Evolutionary conservation across 73 alveolate species (phyloP).

Genomic region (Blepharisma stoltei): DNA sequence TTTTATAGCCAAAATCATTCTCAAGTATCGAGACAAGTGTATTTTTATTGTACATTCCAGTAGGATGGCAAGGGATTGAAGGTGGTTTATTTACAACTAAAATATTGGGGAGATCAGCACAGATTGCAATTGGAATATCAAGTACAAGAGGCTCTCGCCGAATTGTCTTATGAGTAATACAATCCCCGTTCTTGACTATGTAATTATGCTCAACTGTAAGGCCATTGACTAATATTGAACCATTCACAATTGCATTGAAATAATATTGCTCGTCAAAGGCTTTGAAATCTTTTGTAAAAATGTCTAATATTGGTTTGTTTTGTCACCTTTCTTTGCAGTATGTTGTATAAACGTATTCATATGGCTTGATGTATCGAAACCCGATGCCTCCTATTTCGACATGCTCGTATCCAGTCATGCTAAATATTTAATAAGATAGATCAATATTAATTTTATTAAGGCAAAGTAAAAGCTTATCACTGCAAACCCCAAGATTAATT

Average conservation of each 20-base stretch:
- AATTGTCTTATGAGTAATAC: conserved; percentile 70
- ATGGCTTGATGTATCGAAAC: conserved; percentile 76
- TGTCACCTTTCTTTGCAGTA: conserved; percentile 86
- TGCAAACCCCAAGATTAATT: too few relatives aligned
- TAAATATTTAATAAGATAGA: too few relatives aligned
- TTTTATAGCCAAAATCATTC: conserved; percentile 73
- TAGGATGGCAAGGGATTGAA: conserved; percentile 95
- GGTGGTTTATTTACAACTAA: conserved; percentile 95
- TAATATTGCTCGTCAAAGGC: conserved; percentile 81
- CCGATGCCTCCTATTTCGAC: not conserved
- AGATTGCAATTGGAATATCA: conserved; percentile 54
- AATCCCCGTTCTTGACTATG: conserved; percentile 67
- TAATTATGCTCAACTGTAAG: conserved; percentile 54
- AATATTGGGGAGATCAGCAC: conserved; percentile 71
- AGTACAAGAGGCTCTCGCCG: conserved; percentile 90
- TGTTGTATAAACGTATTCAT: conserved; percentile 73
- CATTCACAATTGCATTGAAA: conserved; percentile 72
- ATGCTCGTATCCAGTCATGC: not conserved
- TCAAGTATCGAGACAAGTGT: conserved; percentile 77
- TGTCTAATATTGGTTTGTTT: conserved; percentile 64
- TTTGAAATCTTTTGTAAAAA: conserved; percentile 75
- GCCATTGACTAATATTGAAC: conserved; percentile 82
- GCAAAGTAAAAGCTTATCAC: too few relatives aligned
- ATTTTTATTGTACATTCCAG: conserved; percentile 93
- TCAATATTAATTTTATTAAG: too few relatives aligned